Evolutionary conservation across 306 rosid species (phyloP).

Genomic region (Bauhinia variegata): DNA sequence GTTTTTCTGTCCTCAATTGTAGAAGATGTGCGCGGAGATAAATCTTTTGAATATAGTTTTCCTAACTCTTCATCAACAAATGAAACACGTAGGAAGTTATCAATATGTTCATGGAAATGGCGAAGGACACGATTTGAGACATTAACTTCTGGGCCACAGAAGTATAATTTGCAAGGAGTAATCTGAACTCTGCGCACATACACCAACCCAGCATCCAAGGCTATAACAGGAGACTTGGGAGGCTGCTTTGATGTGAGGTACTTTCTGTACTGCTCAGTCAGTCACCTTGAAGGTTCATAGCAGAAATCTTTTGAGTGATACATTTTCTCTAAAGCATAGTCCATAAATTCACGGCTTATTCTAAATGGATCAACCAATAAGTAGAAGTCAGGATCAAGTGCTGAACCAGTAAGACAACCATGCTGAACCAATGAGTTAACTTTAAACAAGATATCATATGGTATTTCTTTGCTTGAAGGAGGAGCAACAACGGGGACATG

Average conservation of each 20-base stretch:
- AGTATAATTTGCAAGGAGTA: conserved; percentile 49
- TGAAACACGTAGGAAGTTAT: conserved; percentile 59
- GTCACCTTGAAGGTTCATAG: conserved; percentile 54
- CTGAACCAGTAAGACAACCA: conserved; percentile 58
- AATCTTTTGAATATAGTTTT: conserved; percentile 46
- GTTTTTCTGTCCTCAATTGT: conserved; percentile 40
- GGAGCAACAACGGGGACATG: conserved; percentile 64
- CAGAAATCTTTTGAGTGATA: conserved; percentile 43
- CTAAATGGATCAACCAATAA: conserved; percentile 48
- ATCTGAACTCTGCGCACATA: conserved; percentile 55
- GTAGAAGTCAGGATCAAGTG: conserved; percentile 49
- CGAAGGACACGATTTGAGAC: conserved; percentile 63
- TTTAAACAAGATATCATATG: conserved; percentile 59
- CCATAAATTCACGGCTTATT: conserved; percentile 14
- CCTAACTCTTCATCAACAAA: conserved; percentile 62
- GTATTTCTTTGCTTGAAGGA: conserved; percentile 51
- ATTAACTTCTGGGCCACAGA: conserved; percentile 54
- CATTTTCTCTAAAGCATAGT: conserved; percentile 46
- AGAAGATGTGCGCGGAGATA: conserved; percentile 43
- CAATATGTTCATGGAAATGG: conserved; percentile 21
- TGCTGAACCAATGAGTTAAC: conserved; percentile 57
- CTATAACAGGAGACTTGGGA: conserved; percentile 35
- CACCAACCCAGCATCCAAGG: conserved; percentile 50
- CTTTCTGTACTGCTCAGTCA: conserved; percentile 40
- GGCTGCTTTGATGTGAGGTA: conserved; percentile 33